These are phyloP conservation scores for Sanghuangporus baumii DNA, from an alignment of 1,284 basidiomycete species.

Conservation along the genomic window DNA sequence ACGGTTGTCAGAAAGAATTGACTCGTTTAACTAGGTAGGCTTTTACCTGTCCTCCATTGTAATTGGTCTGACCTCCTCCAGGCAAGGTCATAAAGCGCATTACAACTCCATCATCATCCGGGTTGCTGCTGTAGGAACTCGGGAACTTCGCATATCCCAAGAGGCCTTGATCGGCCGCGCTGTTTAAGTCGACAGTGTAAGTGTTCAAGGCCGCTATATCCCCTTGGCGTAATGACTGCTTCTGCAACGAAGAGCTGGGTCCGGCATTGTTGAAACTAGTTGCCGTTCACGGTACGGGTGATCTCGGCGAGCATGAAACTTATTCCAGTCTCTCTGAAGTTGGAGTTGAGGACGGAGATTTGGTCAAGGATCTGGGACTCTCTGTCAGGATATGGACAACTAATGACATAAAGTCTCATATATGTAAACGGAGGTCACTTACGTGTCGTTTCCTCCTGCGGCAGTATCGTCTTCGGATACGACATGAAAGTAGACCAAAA, in stretches of 20 bases:
- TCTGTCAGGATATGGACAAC: slow-evolving; percentile 20
- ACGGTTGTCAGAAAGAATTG: slow-evolving; percentile 30
- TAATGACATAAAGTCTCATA: slow-evolving; percentile 13
- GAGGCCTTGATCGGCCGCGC: slow-evolving; percentile 26
- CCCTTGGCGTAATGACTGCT: slow-evolving; percentile 28
- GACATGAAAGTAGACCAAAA: slow-evolving; percentile 44
- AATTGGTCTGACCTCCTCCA: slow-evolving; percentile 34
- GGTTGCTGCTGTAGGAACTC: slow-evolving; percentile 27
- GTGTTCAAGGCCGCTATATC: slow-evolving; percentile 30
- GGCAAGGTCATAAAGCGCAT: slow-evolving; percentile 35
- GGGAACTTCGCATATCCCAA: slow-evolving; percentile 38
- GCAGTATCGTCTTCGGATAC: slow-evolving; percentile 34
- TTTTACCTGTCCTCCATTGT: slow-evolving; percentile 38
- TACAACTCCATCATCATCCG: slow-evolving; percentile 36
- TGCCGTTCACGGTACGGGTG: slow-evolving; percentile 30
- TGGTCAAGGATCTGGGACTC: slow-evolving; percentile 35
- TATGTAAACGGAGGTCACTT: slow-evolving; percentile 23
- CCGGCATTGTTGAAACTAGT: slow-evolving; percentile 36
- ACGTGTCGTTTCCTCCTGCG: slow-evolving; percentile 43
- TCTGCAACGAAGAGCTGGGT: slow-evolving; percentile 20
- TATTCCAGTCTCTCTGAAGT: slow-evolving; percentile 38
- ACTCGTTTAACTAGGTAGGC: background rate
- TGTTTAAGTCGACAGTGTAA: slow-evolving; percentile 32
- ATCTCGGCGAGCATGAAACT: slow-evolving; percentile 35
- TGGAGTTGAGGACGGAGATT: slow-evolving; percentile 41